These are phyloP conservation scores for Talaromyces sp. DNA, from an alignment of 2,329 filamentous ascomycete genomes.

Conservation along the genomic window DNA sequence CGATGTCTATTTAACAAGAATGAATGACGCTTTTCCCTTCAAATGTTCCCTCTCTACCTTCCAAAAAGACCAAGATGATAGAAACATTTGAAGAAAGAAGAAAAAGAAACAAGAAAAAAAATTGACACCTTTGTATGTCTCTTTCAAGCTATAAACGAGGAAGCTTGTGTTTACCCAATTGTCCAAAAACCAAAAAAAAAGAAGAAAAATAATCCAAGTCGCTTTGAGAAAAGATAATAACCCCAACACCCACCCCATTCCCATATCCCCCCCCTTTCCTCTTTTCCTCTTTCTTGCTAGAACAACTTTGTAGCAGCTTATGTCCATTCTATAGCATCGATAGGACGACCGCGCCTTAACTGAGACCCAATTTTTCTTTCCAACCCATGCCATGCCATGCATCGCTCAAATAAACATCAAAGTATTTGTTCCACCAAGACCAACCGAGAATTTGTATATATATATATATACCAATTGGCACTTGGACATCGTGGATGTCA, in stretches of 20 bases:
- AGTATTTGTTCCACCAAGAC: constrained; percentile 7
- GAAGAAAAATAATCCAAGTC: background rate
- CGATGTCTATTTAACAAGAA: no score
- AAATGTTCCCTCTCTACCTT: no score
- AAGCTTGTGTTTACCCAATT: background rate
- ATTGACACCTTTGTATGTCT: background rate
- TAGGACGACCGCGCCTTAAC: constrained; percentile 3
- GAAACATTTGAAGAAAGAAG: background rate
- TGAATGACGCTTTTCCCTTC: no score
- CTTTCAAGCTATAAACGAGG: background rate
- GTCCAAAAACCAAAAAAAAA: background rate
- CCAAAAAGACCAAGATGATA: background rate
- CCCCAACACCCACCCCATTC: background rate
- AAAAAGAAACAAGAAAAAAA: background rate
- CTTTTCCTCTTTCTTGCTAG: background rate
- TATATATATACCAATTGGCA: constrained; percentile 10
- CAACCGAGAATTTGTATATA: constrained; percentile 8
- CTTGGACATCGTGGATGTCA: constrained; percentile 5
- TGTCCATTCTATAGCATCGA: constrained; percentile 10
- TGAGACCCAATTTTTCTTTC: constrained; percentile 11
- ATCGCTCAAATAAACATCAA: constrained; percentile 12
- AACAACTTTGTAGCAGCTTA: constrained; percentile 2
- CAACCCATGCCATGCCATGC: constrained; percentile 12
- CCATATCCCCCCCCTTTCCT: background rate
- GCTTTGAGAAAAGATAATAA: background rate